Evolutionary conservation across 2,329 filamentous ascomycete species (phyloP), one percentile per base, ranked within the genome.

Genomic region (Aureobasidium sp.): DNA sequence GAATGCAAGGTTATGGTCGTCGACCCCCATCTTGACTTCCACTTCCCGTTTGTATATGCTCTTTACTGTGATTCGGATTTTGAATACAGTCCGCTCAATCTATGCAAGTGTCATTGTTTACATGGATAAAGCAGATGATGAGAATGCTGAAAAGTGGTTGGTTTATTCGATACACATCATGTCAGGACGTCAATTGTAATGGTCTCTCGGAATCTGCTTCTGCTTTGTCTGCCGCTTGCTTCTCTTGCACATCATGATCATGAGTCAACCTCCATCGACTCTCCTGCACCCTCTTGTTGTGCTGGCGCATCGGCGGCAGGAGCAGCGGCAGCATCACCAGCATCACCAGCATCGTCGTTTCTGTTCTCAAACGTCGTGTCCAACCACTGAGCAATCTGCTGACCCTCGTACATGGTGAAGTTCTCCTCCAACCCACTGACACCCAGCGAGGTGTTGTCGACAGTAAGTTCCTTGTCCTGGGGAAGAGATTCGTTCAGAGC

Each of bases 391-490:
- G 87, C 86, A 65, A 97, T 86, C 66, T 94, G 90, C 73, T 91
- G 86, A 15, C 91, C 92, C 74, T 99, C 94, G 71, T 89, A 94
- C 67, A 96, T 81, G 80, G 89, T 90, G 79, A 97, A 97, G 66
- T 84, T 84, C 81, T 97, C 90, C 24, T 92, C 89, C 64, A 97
- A 81, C 45, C 90, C 92, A 48, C 96, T 85, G 67, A 97, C 82
- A 40, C 90, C 92, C 60, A 99, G 84, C 68, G 91, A 96, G 60
- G 92, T 96, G 79, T 99, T 99, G 75, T 97, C 94, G 44, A 97
- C 85, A 61, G 93, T 97, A 74, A 99, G 79, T 82, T 97, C 92
- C 81, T 95, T 96, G 78, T 99, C 94, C 83, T 97, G 93, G 62
- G 90, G 89, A 74, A 99, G 79, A 69, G 89, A 96, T 81, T 99